Conservation (phyloP, 345 rosid species). For the Acer saccharum region DNA sequence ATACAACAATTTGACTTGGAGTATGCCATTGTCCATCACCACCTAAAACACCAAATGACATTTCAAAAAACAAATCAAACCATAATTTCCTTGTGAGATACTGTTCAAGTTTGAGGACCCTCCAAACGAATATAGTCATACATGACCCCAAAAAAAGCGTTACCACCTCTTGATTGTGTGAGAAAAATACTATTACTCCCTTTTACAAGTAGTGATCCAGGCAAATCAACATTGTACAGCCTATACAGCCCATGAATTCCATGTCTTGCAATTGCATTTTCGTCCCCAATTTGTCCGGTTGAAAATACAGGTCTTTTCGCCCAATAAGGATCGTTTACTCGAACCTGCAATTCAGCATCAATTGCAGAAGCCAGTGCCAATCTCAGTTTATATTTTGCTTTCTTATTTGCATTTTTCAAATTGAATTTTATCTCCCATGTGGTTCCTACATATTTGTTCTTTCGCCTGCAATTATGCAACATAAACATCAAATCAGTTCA, state of each 20-base stretch:
- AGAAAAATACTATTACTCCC: constrained; percentile 54
- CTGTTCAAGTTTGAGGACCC: constrained; percentile 28
- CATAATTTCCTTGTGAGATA: too few relatives aligned
- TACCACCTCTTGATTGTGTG: constrained; percentile 39
- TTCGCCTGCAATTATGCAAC: constrained; percentile 22
- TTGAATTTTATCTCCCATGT: constrained; percentile 62
- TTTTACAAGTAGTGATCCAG: constrained; percentile 30
- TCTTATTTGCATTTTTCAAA: constrained; percentile 18
- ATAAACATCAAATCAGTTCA: not conserved
- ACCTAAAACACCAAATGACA: too few relatives aligned
- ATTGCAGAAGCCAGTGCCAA: constrained; percentile 61
- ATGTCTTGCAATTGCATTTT: constrained; percentile 63
- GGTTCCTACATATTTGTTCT: constrained; percentile 33
- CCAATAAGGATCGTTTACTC: constrained; percentile 28
- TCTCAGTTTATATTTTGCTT: constrained; percentile 43
- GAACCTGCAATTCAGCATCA: constrained; percentile 49
- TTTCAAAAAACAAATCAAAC: too few relatives aligned
- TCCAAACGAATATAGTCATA: constrained; percentile 68
- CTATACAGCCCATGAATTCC: constrained; percentile 67
- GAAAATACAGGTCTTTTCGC: constrained; percentile 41
- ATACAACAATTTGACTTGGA: too few relatives aligned
- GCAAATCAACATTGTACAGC: constrained; percentile 37
- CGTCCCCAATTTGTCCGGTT: constrained; percentile 61
- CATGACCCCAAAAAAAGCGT: constrained; percentile 53
- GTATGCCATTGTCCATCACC: too few relatives aligned